Evolutionary conservation across 2,329 filamentous ascomycete species (phyloP).

Genomic region (Emergomyces orientalis): DNA sequence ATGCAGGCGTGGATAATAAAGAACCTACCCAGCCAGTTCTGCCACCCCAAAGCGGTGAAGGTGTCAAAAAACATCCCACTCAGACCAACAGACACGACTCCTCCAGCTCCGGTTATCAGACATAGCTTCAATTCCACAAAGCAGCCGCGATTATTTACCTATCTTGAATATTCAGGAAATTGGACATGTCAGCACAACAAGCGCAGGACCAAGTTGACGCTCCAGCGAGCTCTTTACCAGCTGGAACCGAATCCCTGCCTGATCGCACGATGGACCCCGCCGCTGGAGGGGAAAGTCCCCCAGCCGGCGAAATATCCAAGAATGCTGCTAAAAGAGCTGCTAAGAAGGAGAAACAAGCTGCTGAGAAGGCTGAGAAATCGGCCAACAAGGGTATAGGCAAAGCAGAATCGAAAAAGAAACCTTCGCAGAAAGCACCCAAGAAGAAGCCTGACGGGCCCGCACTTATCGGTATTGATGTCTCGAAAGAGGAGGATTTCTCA

Average conservation of each 20-base stretch:
- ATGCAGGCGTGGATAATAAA: slow-evolving; percentile 16
- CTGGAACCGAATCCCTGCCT: slow-evolving; percentile 30
- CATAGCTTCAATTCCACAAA: neutral
- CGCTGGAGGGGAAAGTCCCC: slow-evolving; percentile 22
- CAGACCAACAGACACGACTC: neutral
- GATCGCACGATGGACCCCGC: slow-evolving; percentile 35
- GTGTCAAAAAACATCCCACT: slow-evolving; percentile 8
- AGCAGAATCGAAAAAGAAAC: slow-evolving; percentile 41
- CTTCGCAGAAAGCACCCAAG: slow-evolving; percentile 33
- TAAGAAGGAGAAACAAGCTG: slow-evolving; percentile 38
- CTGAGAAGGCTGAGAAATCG: slow-evolving; percentile 33
- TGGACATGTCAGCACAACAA: slow-evolving; percentile 1
- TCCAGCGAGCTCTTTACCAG: slow-evolving; percentile 19
- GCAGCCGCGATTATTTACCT: neutral
- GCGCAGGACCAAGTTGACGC: neutral
- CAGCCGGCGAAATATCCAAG: slow-evolving; percentile 30
- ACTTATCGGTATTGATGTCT: slow-evolving; percentile 77
- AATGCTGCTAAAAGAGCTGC: slow-evolving; percentile 42
- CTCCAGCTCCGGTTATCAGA: neutral
- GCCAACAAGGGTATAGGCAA: slow-evolving; percentile 35
- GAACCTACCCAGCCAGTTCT: slow-evolving; percentile 32
- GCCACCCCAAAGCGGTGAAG: slow-evolving; percentile 33
- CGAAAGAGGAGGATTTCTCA: slow-evolving; percentile 78
- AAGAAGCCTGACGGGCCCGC: slow-evolving; percentile 53
- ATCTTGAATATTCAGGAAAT: neutral